Percentiles rank a stretch among this genome's conserved stretches.
These are phyloP conservation scores for Glycyrrhiza uralensis DNA, from an alignment of 306 rosid genomes.

Conservation along the genomic window DNA sequence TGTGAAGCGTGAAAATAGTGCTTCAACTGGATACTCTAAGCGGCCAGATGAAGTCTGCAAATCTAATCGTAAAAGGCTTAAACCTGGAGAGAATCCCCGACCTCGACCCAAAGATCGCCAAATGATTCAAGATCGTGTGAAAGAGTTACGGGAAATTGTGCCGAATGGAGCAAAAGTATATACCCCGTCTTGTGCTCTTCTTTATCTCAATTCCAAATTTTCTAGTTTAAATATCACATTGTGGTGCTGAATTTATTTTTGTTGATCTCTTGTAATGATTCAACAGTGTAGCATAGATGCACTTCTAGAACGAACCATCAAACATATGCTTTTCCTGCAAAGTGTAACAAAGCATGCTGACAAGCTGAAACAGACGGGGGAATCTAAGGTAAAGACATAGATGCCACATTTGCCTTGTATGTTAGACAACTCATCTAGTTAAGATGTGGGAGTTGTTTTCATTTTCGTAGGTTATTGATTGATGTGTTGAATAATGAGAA, in stretches of 20 bases:
- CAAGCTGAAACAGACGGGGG: constrained; percentile 88
- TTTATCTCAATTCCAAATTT: not conserved
- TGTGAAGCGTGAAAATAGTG: constrained; percentile 66
- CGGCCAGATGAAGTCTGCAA: constrained; percentile 70
- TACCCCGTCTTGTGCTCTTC: not conserved
- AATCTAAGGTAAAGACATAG: constrained; percentile 66
- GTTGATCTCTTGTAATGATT: constrained; percentile 6
- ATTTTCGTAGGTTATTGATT: not conserved
- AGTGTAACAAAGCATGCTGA: constrained; percentile 96
- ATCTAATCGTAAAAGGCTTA: constrained; percentile 83
- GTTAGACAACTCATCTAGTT: not conserved
- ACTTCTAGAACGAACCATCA: constrained; percentile 84
- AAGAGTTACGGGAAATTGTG: constrained; percentile 91
- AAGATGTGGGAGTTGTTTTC: not conserved
- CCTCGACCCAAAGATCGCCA: constrained; percentile 99
- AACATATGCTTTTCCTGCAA: constrained; percentile 97
- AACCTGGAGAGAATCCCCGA: constrained; percentile 98
- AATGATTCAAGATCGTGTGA: constrained; percentile 98
- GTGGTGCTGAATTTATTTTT: constrained; percentile 9
- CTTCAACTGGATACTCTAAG: constrained; percentile 86
- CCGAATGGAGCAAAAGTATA: constrained; percentile 88
- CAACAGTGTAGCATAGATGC: constrained; percentile 99
- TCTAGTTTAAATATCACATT: not conserved
- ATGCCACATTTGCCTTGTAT: not conserved
- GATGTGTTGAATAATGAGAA: not conserved